A percentile compares a stretch with the other conserved stretches of the same genome.
Evolutionary conservation across 2,329 filamentous ascomycete species (phyloP).

Genomic region (Verruconis gallopava): DNA sequence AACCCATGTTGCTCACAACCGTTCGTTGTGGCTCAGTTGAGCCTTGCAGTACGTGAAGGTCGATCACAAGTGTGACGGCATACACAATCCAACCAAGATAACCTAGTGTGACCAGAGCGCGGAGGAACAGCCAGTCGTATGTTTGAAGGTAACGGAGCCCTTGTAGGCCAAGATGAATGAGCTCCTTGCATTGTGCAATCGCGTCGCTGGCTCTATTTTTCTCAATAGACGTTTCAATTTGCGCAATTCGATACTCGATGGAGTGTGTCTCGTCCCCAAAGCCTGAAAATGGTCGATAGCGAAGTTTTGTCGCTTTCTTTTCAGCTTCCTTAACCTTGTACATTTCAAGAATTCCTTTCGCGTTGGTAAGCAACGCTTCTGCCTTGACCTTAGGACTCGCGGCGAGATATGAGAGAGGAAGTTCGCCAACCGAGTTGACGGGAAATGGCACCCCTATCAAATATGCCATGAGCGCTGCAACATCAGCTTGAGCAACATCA

Average conservation of each 20-base stretch:
- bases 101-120: slow-evolving; percentile 75
- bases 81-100: slow-evolving; percentile 96
- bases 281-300: slow-evolving; percentile 62
- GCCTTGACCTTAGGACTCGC: slow-evolving; percentile 66
- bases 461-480: slow-evolving; percentile 92
- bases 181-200: slow-evolving; percentile 61
- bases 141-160: slow-evolving; percentile 91
- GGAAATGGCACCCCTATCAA: slow-evolving; percentile 79
- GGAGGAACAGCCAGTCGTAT: slow-evolving; percentile 94
- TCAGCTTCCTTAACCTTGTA: slow-evolving; percentile 85
- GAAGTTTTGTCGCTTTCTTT: slow-evolving; percentile 63
- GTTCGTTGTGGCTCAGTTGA: slow-evolving; percentile 43
- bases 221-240: slow-evolving; percentile 56
- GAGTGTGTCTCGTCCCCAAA: slow-evolving; percentile 28
- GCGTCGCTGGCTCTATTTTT: slow-evolving; percentile 57
- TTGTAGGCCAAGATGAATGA: slow-evolving; percentile 65
- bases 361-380: slow-evolving; percentile 70
- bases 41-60: slow-evolving; percentile 70
- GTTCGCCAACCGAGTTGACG: slow-evolving; percentile 88
- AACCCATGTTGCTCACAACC: slow-evolving; percentile 45
- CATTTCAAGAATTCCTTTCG: slow-evolving; percentile 82
- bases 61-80: slow-evolving; percentile 75
- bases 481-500: slow-evolving; percentile 86
- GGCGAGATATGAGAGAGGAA: slow-evolving; percentile 72
- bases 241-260: slow-evolving; percentile 52